Evolutionary conservation across 2,329 filamentous ascomycete species (phyloP).

Genomic region (Aaosphaeria pasadenensis): DNA sequence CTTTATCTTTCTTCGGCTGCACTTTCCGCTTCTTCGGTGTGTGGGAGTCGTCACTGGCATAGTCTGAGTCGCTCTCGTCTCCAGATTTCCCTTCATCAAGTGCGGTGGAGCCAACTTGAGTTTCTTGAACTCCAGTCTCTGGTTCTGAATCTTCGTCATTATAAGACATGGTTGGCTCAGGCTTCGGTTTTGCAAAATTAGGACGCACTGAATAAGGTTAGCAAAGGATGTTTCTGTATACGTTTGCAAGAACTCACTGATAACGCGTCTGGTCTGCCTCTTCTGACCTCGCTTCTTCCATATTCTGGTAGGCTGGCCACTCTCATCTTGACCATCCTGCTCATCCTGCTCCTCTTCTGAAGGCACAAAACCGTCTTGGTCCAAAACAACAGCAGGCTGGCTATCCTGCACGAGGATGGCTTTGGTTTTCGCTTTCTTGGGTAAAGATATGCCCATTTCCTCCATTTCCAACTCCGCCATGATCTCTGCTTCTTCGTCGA

Average conservation of each 20-base stretch:
- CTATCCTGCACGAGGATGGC: conserved; percentile 42
- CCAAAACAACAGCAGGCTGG: conserved; percentile 44
- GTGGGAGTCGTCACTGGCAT: conserved; percentile 40
- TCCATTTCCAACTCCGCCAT: conserved; percentile 66
- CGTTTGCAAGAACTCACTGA: conserved; percentile 41
- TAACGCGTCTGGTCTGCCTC: conserved; percentile 68
- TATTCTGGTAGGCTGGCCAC: conserved; percentile 58
- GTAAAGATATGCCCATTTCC: conserved; percentile 21
- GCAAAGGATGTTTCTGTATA: background rate
- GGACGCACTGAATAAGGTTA: conserved; percentile 38
- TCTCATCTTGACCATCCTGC: conserved; percentile 27
- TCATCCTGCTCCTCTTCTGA: conserved; percentile 65
- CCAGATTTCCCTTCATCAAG: conserved; percentile 34
- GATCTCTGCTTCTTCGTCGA: conserved; percentile 73
- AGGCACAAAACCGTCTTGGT: conserved; percentile 40
- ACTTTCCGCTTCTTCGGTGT: conserved; percentile 27
- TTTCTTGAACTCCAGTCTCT: conserved; percentile 1
- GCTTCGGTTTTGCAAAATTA: conserved; percentile 42
- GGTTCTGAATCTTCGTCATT: conserved; percentile 3
- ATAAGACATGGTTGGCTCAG: conserved; percentile 12
- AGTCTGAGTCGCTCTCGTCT: conserved; percentile 37
- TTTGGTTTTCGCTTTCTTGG: conserved; percentile 23
- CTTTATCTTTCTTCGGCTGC: conserved; percentile 16
- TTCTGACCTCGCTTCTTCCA: conserved; percentile 87
- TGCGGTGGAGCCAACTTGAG: conserved; percentile 18